Evolutionary conservation across 2,329 filamentous ascomycete genomes (phyloP).

Genomic region (Aureobasidium zeae): DNA sequence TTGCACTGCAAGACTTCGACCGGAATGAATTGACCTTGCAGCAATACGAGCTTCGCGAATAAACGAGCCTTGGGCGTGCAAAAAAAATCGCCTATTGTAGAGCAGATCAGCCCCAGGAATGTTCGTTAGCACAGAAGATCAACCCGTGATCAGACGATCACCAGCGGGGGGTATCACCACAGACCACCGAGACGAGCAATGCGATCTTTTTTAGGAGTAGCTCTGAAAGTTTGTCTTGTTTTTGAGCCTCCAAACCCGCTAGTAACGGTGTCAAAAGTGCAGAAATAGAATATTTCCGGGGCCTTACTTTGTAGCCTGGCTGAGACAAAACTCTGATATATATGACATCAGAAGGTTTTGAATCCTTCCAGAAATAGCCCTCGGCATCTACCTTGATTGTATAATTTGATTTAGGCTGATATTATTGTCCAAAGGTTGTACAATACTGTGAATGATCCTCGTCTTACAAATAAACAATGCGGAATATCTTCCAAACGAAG

Average conservation of each 20-base stretch:
- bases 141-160: background rate
- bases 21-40: background rate
- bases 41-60: background rate
- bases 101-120: slow-evolving; percentile 5
- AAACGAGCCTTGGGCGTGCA: slow-evolving; percentile 1
- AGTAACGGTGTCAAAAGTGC: slow-evolving; percentile 7
- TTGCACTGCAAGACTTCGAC: background rate
- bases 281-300: slow-evolving; percentile 8
- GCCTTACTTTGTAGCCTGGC: too few species aligned
- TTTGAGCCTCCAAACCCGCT: background rate
- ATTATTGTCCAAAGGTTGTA: too few species aligned
- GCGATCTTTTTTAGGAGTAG: background rate
- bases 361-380: too few species aligned
- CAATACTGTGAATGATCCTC: too few species aligned
- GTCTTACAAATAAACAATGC: too few species aligned
- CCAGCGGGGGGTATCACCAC: background rate
- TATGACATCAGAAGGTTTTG: slow-evolving; percentile 12
- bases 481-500: too few species aligned
- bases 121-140: background rate
- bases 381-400: too few species aligned
- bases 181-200: background rate
- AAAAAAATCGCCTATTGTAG: background rate
- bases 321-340: background rate
- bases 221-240: background rate
- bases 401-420: too few species aligned